These are phyloP conservation scores for Penicillium sp. DNA, from an alignment of 2,329 filamentous ascomycete genomes.

Conservation along the genomic window DNA sequence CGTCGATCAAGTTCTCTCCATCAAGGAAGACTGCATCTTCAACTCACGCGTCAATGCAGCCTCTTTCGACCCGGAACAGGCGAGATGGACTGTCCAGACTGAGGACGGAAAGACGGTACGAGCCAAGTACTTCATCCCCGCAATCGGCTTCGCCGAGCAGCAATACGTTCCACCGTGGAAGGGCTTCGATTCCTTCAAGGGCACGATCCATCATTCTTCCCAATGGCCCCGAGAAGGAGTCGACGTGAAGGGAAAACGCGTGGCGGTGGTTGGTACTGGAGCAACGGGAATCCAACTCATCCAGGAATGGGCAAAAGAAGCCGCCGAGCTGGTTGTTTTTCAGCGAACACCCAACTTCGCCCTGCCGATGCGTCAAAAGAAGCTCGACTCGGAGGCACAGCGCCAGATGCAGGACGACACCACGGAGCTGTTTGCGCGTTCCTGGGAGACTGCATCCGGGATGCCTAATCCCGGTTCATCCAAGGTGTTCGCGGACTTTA, in stretches of 20 bases:
- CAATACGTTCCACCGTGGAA: conserved; percentile 39
- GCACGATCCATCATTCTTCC: conserved; percentile 54
- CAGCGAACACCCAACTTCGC: conserved; percentile 66
- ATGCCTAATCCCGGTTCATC: conserved; percentile 47
- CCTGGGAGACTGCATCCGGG: neutral
- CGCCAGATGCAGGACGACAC: conserved; percentile 44
- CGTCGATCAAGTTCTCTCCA: conserved; percentile 43
- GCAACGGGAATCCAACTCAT: conserved; percentile 56
- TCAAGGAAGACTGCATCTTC: conserved; percentile 49
- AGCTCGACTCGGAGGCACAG: conserved; percentile 52
- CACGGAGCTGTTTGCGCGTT: conserved; percentile 48
- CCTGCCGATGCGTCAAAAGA: conserved; percentile 58
- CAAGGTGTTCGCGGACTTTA: conserved; percentile 53
- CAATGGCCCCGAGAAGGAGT: conserved; percentile 51
- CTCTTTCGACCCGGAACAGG: conserved; percentile 35
- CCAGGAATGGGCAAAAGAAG: conserved; percentile 57
- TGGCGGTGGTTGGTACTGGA: conserved; percentile 56
- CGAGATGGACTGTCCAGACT: conserved; percentile 47
- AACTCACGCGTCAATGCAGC: conserved; percentile 43
- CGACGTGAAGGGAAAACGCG: conserved; percentile 48
- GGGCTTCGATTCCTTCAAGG: conserved; percentile 46
- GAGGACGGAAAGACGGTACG: conserved; percentile 39
- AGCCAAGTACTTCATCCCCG: conserved; percentile 46
- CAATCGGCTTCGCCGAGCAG: conserved; percentile 47
- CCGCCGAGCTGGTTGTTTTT: conserved; percentile 51